Percentiles rank a stretch among this genome's conserved stretches.
phyloP scores from a whole-genome alignment of 1,284 basidiomycete species.

The Coniferiporia sulphurascens region DNA sequence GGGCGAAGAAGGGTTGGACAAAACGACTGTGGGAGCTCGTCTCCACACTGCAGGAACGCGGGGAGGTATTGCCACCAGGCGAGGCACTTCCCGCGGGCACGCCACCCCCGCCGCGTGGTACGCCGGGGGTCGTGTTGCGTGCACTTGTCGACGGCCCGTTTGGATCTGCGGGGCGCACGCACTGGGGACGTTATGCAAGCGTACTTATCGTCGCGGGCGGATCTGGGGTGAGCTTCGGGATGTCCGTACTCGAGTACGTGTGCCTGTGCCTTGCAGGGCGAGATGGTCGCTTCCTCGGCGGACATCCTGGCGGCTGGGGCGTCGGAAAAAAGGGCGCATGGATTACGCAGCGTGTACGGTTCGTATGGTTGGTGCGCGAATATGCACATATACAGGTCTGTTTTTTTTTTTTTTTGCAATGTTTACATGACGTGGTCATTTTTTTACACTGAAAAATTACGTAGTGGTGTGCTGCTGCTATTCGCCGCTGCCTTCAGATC shows the following conservation, averaged over 20 bases:
- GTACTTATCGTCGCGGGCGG: slow-evolving; percentile 75
- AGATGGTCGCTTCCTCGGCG: slow-evolving; percentile 43
- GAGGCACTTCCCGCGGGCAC: slow-evolving; percentile 32
- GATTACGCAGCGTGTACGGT: slow-evolving; percentile 59
- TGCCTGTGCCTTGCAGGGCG: slow-evolving; percentile 58
- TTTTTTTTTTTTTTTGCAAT: slow-evolving; percentile 32
- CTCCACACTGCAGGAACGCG: slow-evolving; percentile 30
- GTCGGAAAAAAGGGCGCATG: slow-evolving; percentile 35
- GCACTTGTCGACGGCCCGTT: slow-evolving; percentile 75
- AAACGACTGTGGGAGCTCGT: slow-evolving; percentile 64
- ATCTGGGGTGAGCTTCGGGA: slow-evolving; percentile 74
- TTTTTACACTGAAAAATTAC: slow-evolving; percentile 26
- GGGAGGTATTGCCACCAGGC: slow-evolving; percentile 27
- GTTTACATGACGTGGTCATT: neutral
- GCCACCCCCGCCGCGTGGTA: slow-evolving; percentile 27
- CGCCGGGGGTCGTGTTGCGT: slow-evolving; percentile 53
- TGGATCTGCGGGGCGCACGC: slow-evolving; percentile 64
- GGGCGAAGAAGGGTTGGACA: slow-evolving; percentile 76
- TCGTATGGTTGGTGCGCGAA: slow-evolving; percentile 83
- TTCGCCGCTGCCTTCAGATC: slow-evolving; percentile 66
- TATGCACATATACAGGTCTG: slow-evolving; percentile 40
- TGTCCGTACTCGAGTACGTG: slow-evolving; percentile 68
- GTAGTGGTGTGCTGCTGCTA: slow-evolving; percentile 72
- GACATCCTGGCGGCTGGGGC: slow-evolving; percentile 39
- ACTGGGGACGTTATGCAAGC: slow-evolving; percentile 63